Base-by-base conservation (phyloP, 192 early-diverging fungal genomes). In the Coemansia sp. region DNA sequence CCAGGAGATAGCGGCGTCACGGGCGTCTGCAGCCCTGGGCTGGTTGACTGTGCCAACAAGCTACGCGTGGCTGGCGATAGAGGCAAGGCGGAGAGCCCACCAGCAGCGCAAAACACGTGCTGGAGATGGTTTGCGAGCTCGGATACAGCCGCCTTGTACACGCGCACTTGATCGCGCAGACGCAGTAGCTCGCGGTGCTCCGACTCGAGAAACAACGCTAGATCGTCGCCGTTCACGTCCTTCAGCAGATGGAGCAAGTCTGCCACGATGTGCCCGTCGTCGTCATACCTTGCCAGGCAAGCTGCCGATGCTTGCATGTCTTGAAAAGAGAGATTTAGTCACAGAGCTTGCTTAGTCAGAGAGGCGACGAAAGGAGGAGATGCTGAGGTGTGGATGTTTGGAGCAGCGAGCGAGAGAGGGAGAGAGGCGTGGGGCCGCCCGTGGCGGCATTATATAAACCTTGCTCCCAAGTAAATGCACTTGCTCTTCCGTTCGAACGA, bases 91-190 rank as follows among this genome's bases (percentile, higher is more conserved):
- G 54, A 19, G 29, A 79, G 43, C 1, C 76, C 76, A n/a, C 76
- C 76, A 25, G 53, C 76, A 1, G 49, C 63, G 2, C 63, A 32
- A 31, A 62, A 73, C n/a, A 69, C 66, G 17, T 60, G 65, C 56
- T 70, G 43, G 35, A 79, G 40, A 42, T 79, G 68, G n/a, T 22
- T 17, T n/a, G 41, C 64, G 6, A 74, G 65, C 60, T 80, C 77
- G 3, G 27, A 14, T 14, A 71, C 40, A 2, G 61, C 72, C 0
- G 22, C 36, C 36, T 80, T 45, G 41, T 74, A 70, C 5, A 27
- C 37, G 5, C 32, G 61, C 2, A 62, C 47, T 24, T 43, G 60
- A 14, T 39, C 47, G 15, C 75, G 75, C n/a, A 77, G 47, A 6
- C 36, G 24, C 19, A 71, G 49, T 9, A 77, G 75, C 69, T 77